Evolutionary conservation across 2,329 filamentous ascomycete species (phyloP), one percentile per base, ranked within the genome.

Genomic region (Pseudonectria foliicola): DNA sequence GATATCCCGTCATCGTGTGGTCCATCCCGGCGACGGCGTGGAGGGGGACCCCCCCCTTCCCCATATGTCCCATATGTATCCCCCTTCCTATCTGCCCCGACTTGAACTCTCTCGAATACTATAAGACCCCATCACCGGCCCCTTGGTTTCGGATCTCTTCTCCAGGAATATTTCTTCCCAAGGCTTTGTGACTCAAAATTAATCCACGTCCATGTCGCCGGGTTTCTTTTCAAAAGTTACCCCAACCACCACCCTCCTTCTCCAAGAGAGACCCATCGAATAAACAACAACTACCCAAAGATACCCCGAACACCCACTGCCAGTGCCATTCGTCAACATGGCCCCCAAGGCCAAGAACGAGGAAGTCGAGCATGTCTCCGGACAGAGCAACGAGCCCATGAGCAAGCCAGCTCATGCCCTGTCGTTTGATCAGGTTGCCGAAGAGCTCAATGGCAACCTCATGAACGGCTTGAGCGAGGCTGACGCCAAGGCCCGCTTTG

Each of bases 351-450:
- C 18, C 18, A 5, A 49, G 41, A 46, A 47, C 26, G 38, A 49
- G 29, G 31, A 24, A 13, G 25, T 39, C 21, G 37, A 44, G 15
- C 55, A 58, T 35, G 46, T 60, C 41, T 59, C 56, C 31, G 59
- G 55, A 6, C 58, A 60, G 42, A 56, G 52, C 33, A 62, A 60
- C 32, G 35, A 42, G 10, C 54, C 54, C 6, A 61, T 82, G 34
- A 70, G 69, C 8, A 59, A 64, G 31, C 75, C 77, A 8, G 75
- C 77, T 18, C 77, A 82, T 48, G 62, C 70, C 31, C 63, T 82
- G 29, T 51, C 62, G 15, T 64, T 59, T 45, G 55, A 67, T 12
- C 53, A 66, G 29, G 67, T 77, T 24, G 62, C 71, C 18, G 50
- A 64, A 13, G 71, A 82, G 52, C 65, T 80, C 13, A 54, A 64